Base-by-base conservation (phyloP, 129 eudicot species). In the Calendula officinalis region DNA sequence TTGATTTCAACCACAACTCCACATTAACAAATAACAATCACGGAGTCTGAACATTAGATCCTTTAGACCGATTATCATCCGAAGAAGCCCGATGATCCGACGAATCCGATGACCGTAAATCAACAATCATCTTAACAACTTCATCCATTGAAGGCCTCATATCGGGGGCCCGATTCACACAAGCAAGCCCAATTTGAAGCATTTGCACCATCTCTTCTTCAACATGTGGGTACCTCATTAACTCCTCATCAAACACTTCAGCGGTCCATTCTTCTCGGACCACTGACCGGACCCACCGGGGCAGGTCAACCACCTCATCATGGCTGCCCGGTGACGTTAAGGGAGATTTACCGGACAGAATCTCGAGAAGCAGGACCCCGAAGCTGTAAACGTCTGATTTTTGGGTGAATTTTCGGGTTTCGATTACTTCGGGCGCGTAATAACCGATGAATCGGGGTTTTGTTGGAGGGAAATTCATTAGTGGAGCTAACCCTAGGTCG, bases 241-340 rank as follows among this genome's bases (percentile, higher is more conserved):
- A 74, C 58, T 91, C 96, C 47, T 64, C 88, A 58, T 91, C 98
- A 63, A 91, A 91, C 11, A 91, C 98, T 57, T 91, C 98, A 0
- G 98, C 95, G 4, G 98, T 91, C 98, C 98, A 91, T 38, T 91
- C 98, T 71, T 91, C 98, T 47, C 96, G 62, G 3, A 91, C 98
- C 36, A 91, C 98, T 1, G 98, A 87, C 34, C 85, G 79, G 12
- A 91, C 98, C 98, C 98, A 91, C 60, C 98, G 81, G 5, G 96
- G 96, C 12, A 91, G 73, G 67, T 87, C 95, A 22, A 91, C 80
- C 40, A 80, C 81, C 49, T 91, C 94, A 16, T 83, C 87, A 54
- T 80, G 81, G 1, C 76, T 78, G 49, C 73, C 54, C 3, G 84
- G 65, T 30, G 80, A 55, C 4, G 72, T 86, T 22, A 84, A 57